Conservation (phyloP, 2,329 filamentous ascomycete genomes). For the Diplodia scrobiculata region DNA sequence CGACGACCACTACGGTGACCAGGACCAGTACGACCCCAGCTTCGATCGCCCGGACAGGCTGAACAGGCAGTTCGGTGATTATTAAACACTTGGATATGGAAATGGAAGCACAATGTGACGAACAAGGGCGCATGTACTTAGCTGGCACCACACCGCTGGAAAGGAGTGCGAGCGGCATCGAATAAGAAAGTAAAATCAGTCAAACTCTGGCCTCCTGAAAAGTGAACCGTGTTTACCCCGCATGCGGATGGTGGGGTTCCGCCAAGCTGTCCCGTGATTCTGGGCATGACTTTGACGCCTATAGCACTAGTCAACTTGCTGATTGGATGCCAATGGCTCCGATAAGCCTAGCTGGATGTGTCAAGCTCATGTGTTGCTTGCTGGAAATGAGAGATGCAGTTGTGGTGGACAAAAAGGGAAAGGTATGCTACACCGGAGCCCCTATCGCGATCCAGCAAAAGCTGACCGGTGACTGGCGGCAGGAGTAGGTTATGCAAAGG, state of each 20-base stretch:
- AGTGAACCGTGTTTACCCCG: neutral
- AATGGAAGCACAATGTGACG: neutral
- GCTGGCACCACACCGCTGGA: neutral
- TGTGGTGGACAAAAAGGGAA: neutral
- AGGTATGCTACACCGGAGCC: neutral
- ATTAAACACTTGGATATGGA: conserved; percentile 7
- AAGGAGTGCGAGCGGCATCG: neutral
- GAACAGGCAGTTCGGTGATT: conserved; percentile 34
- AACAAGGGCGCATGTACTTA: conserved; percentile 4
- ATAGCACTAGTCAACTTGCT: neutral
- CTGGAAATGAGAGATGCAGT: neutral
- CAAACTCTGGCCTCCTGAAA: neutral
- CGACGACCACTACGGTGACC: conserved; percentile 52
- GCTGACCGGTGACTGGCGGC: neutral
- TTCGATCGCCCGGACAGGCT: conserved; percentile 36
- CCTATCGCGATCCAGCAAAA: neutral
- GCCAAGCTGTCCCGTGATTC: neutral
- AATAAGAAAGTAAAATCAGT: conserved; percentile 11
- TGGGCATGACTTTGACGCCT: neutral
- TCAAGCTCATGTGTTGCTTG: too few relatives aligned
- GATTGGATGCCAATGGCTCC: neutral
- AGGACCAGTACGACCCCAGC: conserved; percentile 52
- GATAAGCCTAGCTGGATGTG: neutral
- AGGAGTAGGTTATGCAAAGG: too few relatives aligned
- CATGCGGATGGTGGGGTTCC: neutral